Evolutionary conservation across 1,139 yeast species (phyloP).

Genomic region (Spathaspora sp.): DNA sequence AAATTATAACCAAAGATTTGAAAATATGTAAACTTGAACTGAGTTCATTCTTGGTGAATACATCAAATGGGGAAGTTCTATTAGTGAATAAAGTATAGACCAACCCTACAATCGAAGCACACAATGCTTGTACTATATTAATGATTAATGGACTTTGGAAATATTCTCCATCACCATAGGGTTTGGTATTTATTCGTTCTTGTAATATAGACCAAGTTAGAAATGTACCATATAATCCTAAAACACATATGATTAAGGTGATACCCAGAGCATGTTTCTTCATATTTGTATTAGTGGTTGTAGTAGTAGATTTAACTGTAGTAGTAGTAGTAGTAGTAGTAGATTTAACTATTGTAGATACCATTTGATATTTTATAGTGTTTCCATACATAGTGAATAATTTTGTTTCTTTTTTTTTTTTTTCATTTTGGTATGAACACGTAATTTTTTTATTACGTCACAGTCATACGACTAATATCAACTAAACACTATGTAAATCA

Average conservation of each 20-base stretch:
- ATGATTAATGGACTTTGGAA: conserved; percentile 79
- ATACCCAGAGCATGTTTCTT: conserved; percentile 21
- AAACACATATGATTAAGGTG: conserved; percentile 53
- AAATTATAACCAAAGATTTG: conserved; percentile 57
- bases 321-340: not conserved
- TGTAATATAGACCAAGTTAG: conserved; percentile 90
- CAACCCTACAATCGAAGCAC: conserved; percentile 71
- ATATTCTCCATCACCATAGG: conserved; percentile 54
- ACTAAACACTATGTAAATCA: too few species aligned
- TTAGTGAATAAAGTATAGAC: conserved; percentile 48
- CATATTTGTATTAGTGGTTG: conserved; percentile 6
- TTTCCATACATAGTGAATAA: not conserved
- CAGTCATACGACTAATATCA: too few species aligned
- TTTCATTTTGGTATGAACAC: not conserved
- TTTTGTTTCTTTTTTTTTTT: not conserved
- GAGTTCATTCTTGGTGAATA: conserved; percentile 26
- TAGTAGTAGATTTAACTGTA: not conserved
- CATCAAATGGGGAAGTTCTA: conserved; percentile 24
- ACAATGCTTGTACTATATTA: conserved; percentile 68
- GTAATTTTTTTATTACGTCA: not conserved
- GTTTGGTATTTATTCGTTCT: conserved; percentile 79
- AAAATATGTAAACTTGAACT: conserved; percentile 21
- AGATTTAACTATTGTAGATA: not conserved
- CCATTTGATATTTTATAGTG: not conserved
- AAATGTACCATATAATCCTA: conserved; percentile 82